Base-by-base conservation (phyloP, 179 eudicot genomes). In the Actinidia arguta region DNA sequence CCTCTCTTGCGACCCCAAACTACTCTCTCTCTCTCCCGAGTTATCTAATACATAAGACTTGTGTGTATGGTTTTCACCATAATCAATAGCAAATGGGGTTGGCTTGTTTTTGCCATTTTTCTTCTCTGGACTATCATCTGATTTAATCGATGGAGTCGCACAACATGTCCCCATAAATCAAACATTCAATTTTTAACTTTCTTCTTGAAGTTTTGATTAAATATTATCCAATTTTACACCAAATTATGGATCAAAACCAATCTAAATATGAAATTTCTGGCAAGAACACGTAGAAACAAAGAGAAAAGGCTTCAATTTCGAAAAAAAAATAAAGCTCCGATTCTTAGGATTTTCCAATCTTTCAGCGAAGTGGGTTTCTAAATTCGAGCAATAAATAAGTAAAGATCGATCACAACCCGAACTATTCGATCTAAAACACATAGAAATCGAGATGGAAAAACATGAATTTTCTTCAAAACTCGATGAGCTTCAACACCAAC, bases 131-230 rank as follows among this genome's bases (percentile, higher is more conserved):
- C n/a, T n/a, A n/a, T n/a, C n/a, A n/a, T n/a, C n/a, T 42, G 61
- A 85, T 18, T 63, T 70, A 75, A 87, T 90, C 6, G 88, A 11
- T 76, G 95, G 97, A 22, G 85, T 82, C 22, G 85, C 89, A 84
- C 97, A 95, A 81, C 99, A 95, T 89, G 94, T 95, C 22, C 98
- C 99, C 99, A 94, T 95, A 18, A 55, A 55, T 76, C 77, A 75
- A 73, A 83, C 6, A 18, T 31, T 80, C 46, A 78, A 48, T 77
- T 77, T 22, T 46, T 52, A 20, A 67, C 31, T 50, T 25, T 13
- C 8, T 20, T 16, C 0, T 10, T 4, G 8, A 4, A 8, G 52
- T 48, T 36, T 67, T 18, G 22, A 39, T 6, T 48, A 68, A 68
- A 14, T 36, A 31, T 18, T 42, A 17, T 18, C 51, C 73, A 6